Base-by-base conservation (phyloP, 352 stramenopile species). In the Phytophthora rubi region DNA sequence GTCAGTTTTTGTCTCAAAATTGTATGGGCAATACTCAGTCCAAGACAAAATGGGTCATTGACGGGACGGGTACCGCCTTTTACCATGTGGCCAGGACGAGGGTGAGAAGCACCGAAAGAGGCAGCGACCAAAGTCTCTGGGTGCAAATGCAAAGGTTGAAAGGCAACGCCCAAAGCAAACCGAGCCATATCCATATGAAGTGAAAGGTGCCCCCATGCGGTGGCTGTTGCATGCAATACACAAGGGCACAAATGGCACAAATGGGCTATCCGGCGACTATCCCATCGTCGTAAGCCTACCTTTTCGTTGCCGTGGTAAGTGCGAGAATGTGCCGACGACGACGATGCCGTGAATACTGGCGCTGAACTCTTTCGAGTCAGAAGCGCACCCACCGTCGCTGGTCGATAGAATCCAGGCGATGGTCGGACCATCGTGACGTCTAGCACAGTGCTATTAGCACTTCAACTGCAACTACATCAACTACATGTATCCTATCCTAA, bases 381-480 rank as follows among this genome's bases (percentile, higher is more conserved):
- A 73, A 73, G 54, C 65, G 45, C 44, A 71, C 65, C 65, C 58
- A 67, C 39, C 23, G 42, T 16, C 49, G 47, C 26, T 51, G 42
- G 53, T 65, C 53, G 53, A 73, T 52, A 73, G 45, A 73, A 73
- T 73, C 65, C 65, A 73, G 59, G 30, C 23, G 23, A 51, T 58
- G 58, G 65, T 68, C 65, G 49, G 65, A 73, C 65, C 59, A 68
- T 68, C 42, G 48, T 59, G 32, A 59, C 47, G n/a, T 16, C 45
- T 6, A n/a, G 8, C 18, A 21, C 18, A 21, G 18, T 21, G 18
- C 18, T 21, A 21, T 21, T 21, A 21, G 18, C 18, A 30, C 42
- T 49, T 56, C 51, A 23, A 59, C 30, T n/a, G 12, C 30, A 48
- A 23, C 18, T 4, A 21, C 30, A 8, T 58, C 28, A 48, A 48